Evolutionary conservation across 1,284 basidiomycete species (phyloP).

Genomic region (Farysia itapuensis): DNA sequence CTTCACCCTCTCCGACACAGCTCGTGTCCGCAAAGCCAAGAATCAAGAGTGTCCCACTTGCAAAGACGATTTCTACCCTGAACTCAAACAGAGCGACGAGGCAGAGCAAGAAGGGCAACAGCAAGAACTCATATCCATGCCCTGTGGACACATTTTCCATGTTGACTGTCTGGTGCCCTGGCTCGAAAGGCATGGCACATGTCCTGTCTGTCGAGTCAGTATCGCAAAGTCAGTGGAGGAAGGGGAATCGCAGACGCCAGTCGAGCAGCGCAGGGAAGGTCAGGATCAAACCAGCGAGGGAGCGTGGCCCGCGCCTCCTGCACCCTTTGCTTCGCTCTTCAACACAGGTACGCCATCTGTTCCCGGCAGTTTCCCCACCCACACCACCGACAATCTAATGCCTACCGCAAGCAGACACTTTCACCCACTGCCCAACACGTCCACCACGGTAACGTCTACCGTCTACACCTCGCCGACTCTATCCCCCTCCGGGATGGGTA

Average conservation of each 20-base stretch:
- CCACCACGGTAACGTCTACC: slow-evolving; percentile 20
- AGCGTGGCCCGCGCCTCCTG: background rate
- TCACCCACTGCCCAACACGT: slow-evolving; percentile 11
- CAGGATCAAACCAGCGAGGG: slow-evolving; percentile 1
- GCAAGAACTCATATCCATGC: slow-evolving; percentile 42
- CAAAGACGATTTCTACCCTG: slow-evolving; percentile 44
- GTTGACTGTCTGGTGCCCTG: slow-evolving; percentile 51
- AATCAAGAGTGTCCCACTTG: slow-evolving; percentile 52
- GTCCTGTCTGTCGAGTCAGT: slow-evolving; percentile 48
- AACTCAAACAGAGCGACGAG: background rate
- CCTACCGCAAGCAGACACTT: background rate
- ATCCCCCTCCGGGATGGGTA: background rate
- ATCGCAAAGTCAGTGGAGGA: slow-evolving; percentile 22
- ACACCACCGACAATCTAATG: background rate
- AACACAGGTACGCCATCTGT: background rate
- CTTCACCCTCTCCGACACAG: slow-evolving; percentile 22
- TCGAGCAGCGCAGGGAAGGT: background rate
- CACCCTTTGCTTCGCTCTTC: background rate
- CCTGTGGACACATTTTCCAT: slow-evolving; percentile 50
- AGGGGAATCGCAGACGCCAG: background rate
- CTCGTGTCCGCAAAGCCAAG: slow-evolving; percentile 24
- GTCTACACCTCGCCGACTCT: slow-evolving; percentile 1
- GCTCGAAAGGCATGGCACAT: slow-evolving; percentile 44
- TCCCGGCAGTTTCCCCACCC: background rate
- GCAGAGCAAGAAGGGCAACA: slow-evolving; percentile 32